A percentile compares a stretch with the other conserved stretches of the same genome.
Conservation (phyloP, 2,329 filamentous ascomycete genomes). For the Tolypocladium guangdongense region DNA sequence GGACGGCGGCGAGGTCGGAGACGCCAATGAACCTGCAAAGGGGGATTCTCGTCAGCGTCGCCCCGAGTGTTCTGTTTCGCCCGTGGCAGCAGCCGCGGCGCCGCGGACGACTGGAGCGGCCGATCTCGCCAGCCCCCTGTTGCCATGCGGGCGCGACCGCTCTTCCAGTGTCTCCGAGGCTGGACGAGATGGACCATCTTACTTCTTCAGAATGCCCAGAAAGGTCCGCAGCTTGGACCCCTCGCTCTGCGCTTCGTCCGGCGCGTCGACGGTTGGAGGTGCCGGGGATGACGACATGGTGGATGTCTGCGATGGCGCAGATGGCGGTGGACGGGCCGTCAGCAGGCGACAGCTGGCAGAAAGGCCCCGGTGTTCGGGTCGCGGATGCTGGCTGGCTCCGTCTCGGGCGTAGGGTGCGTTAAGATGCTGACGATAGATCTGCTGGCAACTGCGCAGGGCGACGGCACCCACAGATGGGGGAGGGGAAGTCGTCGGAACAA, state of each 20-base stretch:
- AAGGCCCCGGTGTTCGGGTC: neutral
- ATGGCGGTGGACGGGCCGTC: neutral
- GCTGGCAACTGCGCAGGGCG: neutral
- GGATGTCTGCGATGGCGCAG: neutral
- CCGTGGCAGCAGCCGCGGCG: neutral
- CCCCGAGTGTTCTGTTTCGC: neutral
- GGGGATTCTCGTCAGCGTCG: conserved; percentile 4
- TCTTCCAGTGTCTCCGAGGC: neutral
- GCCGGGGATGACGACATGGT: conserved; percentile 27
- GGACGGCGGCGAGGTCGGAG: conserved; percentile 85
- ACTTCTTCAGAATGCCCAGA: conserved; percentile 79
- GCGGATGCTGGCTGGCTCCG: neutral
- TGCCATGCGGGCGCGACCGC: neutral
- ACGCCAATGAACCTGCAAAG: conserved; percentile 81
- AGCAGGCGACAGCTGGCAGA: neutral
- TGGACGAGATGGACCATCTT: conserved; percentile 22
- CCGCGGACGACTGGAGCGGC: neutral
- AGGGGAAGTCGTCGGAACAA: neutral
- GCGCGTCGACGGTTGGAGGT: conserved; percentile 19
- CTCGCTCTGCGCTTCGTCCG: conserved; percentile 53
- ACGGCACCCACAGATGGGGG: neutral
- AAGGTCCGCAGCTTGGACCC: conserved; percentile 85
- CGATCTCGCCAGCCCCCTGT: neutral
- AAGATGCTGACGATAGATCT: neutral
- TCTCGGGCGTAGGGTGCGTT: neutral